Evolutionary conservation across 1,284 basidiomycete species (phyloP).

Genomic region (Trichosporon faecale): DNA sequence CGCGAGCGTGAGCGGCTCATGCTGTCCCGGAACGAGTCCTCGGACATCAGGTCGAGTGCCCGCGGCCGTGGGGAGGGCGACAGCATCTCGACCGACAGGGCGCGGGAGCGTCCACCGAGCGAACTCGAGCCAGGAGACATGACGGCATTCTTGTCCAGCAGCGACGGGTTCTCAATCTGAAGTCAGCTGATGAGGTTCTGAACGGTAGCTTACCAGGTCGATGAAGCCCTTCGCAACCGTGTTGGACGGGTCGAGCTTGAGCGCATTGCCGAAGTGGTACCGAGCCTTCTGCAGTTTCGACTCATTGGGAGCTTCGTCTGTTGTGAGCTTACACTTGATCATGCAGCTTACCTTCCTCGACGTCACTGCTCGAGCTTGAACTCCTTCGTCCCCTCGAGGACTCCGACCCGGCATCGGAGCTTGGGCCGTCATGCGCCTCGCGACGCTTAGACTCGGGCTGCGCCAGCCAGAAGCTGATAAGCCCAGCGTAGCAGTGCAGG

Average conservation of each 20-base stretch:
- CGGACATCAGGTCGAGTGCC: background rate
- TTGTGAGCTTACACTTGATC: background rate
- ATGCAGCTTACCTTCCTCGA: background rate
- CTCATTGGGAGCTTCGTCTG: constrained; percentile 9
- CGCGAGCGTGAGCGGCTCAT: background rate
- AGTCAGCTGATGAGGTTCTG: background rate
- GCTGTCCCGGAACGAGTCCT: background rate
- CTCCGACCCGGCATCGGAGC: background rate
- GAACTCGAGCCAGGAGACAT: background rate
- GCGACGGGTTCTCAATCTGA: background rate
- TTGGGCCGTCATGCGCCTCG: background rate
- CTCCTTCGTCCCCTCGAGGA: background rate
- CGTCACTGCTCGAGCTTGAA: background rate
- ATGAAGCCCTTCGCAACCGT: constrained; percentile 36
- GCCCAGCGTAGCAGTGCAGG: constrained; percentile 75
- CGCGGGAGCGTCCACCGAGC: background rate
- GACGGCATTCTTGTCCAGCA: background rate
- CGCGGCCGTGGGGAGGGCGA: background rate
- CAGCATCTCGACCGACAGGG: background rate
- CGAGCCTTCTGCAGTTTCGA: constrained; percentile 32
- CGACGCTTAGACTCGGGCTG: constrained; percentile 36
- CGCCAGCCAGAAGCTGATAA: constrained; percentile 61
- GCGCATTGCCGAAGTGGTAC: constrained; percentile 37
- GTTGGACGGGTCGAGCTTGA: constrained; percentile 32
- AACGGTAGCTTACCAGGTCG: constrained; percentile 28